phyloP scores from a whole-genome alignment of 2,329 filamentous ascomycete genomes.

The Xylaria polymorpha region DNA sequence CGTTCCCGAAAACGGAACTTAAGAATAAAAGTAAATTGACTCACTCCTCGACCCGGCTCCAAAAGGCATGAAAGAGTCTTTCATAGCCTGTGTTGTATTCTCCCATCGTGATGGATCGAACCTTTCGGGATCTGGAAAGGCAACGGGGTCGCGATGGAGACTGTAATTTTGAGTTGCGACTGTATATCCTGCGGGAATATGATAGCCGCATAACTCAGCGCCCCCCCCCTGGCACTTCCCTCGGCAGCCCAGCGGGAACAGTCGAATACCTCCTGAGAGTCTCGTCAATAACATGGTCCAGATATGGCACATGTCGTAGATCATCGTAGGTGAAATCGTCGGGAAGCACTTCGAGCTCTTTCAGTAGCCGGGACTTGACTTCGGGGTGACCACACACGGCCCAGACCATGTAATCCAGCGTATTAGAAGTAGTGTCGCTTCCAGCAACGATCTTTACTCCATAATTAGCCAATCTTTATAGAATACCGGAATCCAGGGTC shows the following conservation, averaged over 20 bases:
- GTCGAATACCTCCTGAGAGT: slow-evolving; percentile 51
- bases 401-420: slow-evolving; percentile 61
- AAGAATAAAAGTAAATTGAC: slow-evolving; percentile 5
- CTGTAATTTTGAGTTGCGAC: slow-evolving; percentile 55
- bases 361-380: slow-evolving; percentile 45
- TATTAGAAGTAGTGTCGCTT: slow-evolving; percentile 63
- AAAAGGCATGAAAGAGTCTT: slow-evolving; percentile 47
- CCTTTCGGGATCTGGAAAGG: slow-evolving; percentile 53
- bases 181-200: slow-evolving; percentile 50
- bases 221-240: slow-evolving; percentile 51
- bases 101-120: slow-evolving; percentile 45
- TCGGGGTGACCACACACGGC: slow-evolving; percentile 49
- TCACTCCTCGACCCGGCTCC: slow-evolving; percentile 47
- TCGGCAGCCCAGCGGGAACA: slow-evolving; percentile 50
- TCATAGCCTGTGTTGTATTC: slow-evolving; percentile 44
- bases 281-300: slow-evolving; percentile 50
- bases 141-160: slow-evolving; percentile 53
- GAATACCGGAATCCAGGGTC: no score
- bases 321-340: slow-evolving; percentile 47
- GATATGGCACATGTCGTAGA: slow-evolving; percentile 50
- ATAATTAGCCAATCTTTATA: no score
- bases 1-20: background rate
- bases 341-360: slow-evolving; percentile 40
- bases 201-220: slow-evolving; percentile 49
- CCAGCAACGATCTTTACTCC: slow-evolving; percentile 58